A percentile compares a stretch with the other conserved stretches of the same genome.
phyloP scores from a whole-genome alignment of 768 basidiomycete species.

The Leccinum broughii region DNA sequence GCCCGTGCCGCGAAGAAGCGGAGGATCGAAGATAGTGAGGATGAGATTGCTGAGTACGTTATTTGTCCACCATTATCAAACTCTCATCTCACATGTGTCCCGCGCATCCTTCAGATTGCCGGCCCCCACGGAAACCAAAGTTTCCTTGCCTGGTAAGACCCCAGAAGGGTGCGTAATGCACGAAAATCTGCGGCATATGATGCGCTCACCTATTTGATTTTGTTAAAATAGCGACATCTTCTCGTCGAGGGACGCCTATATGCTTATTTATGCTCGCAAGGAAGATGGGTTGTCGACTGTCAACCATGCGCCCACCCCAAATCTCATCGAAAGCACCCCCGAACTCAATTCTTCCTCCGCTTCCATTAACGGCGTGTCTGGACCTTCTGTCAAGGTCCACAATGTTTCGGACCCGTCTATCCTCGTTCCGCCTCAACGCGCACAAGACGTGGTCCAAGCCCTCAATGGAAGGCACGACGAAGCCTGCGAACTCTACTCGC shows the following conservation, averaged over 20 bases:
- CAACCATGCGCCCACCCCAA: conserved; percentile 18
- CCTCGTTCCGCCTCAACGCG: conserved; percentile 54
- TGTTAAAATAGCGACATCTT: conserved; percentile 43
- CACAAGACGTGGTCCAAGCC: conserved; percentile 49
- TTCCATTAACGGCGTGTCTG: conserved; percentile 23
- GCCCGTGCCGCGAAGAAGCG: conserved; percentile 47
- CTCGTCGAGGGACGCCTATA: conserved; percentile 87
- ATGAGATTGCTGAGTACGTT: conserved; percentile 41
- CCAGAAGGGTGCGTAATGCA: conserved; percentile 80
- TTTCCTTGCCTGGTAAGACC: conserved; percentile 24
- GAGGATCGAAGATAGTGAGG: conserved; percentile 60
- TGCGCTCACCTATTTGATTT: conserved; percentile 23
- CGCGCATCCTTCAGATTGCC: conserved; percentile 21
- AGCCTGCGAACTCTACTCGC: conserved; percentile 49
- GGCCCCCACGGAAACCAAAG: conserved; percentile 20
- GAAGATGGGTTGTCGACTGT: conserved; percentile 16
- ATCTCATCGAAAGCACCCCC: conserved; percentile 19
- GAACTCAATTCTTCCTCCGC: conserved; percentile 13
- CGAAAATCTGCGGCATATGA: conserved; percentile 53
- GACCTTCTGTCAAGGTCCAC: conserved; percentile 13
- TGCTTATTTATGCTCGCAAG: conserved; percentile 83
- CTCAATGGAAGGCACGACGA: conserved; percentile 58
- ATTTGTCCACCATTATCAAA: conserved; percentile 16
- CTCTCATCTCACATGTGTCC: conserved; percentile 17
- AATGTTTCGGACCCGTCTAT: conserved; percentile 16